Conservation (phyloP, 108 stramenopile species). For the Bacterosira constricta region DNA sequence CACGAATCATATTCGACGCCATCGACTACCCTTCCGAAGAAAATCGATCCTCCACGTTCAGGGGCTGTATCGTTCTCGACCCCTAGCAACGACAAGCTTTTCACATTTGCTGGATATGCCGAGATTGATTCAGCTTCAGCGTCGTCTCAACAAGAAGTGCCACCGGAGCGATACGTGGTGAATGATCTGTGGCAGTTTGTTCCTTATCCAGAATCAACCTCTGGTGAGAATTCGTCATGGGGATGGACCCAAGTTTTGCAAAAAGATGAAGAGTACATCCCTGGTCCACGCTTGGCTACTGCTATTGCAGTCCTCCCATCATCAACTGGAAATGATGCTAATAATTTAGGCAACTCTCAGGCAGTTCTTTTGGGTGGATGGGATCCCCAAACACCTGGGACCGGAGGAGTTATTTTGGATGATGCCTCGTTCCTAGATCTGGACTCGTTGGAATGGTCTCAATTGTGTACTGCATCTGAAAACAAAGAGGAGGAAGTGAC, state of each 20-base stretch:
- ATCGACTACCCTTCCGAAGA: constrained; percentile 8
- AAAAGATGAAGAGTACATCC: constrained; percentile 20
- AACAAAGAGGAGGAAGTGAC: constrained; percentile 5
- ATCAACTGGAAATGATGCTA: background rate
- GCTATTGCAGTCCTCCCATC: constrained; percentile 46
- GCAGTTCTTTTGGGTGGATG: constrained; percentile 69
- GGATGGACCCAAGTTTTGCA: constrained; percentile 40
- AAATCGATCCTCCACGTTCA: constrained; percentile 58
- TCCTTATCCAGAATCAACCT: constrained; percentile 1
- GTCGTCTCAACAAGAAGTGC: background rate
- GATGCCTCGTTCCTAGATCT: constrained; percentile 43
- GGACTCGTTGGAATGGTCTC: constrained; percentile 20
- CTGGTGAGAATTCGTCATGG: background rate
- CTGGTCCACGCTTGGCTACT: constrained; percentile 62
- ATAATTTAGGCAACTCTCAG: background rate
- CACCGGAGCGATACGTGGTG: constrained; percentile 37
- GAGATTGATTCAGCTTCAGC: constrained; percentile 33
- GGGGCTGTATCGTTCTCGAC: constrained; percentile 61
- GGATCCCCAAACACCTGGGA: constrained; percentile 71
- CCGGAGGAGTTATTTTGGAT: constrained; percentile 68
- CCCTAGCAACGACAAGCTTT: constrained; percentile 22
- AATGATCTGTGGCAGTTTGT: constrained; percentile 69
- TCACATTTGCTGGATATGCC: constrained; percentile 76
- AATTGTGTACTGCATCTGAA: background rate
- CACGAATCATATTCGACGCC: constrained; percentile 1